Base-by-base conservation (phyloP, 2,329 filamentous ascomycete genomes). In the Paecilomyces variotii region DNA sequence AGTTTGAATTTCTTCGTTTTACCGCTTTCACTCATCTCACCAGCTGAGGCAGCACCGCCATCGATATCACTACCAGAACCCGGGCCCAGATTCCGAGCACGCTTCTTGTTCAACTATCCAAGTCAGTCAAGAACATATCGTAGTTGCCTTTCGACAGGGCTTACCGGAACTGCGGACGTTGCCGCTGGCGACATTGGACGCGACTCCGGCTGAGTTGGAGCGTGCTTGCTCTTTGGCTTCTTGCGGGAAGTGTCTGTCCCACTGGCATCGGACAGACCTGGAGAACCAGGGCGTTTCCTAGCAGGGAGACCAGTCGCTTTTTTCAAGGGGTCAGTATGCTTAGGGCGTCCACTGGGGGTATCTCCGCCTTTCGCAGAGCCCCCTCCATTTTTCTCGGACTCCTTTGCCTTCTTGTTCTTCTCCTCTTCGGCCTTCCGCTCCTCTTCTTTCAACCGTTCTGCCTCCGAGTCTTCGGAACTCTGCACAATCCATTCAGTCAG, bases 241-340 rank as follows among this genome's bases (percentile, higher is more conserved):
- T 94, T 91, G 64, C 88, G 87, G 26, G 87, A 85, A 0, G 90
- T 93, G 72, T 97, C 93, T 65, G 92, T 95, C 56, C 91, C 93
- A 71, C 91, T 96, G 9, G 91, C 91, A 71, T 97, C 93, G 1
- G 91, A 97, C 32, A 89, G 81, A 63, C 92, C 88, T 2, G 92
- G 91, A 14, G 91, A 96, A 19, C 91, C 91, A 32, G 90, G 83
- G 30, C 93, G 87, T 77, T 97, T 97, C 56, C 93, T 82, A 32
- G 80, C 81, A 68, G 85, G 84, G 4, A 76, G 68, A 10, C 79
- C 73, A 32, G 82, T 69, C 2, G 71, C 68, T 62, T 81, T 82
- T 67, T 82, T 83, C 57, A 78, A 66, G 14, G 79, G 67, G 65
- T 85, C 80, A 3, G 69, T 72, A 62, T 80, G 77, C 63, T 84